A percentile compares a stretch with the other conserved stretches of the same genome.
These are phyloP conservation scores for Zalaria sp. DNA, from an alignment of 2,329 filamentous ascomycete genomes.

Conservation along the genomic window DNA sequence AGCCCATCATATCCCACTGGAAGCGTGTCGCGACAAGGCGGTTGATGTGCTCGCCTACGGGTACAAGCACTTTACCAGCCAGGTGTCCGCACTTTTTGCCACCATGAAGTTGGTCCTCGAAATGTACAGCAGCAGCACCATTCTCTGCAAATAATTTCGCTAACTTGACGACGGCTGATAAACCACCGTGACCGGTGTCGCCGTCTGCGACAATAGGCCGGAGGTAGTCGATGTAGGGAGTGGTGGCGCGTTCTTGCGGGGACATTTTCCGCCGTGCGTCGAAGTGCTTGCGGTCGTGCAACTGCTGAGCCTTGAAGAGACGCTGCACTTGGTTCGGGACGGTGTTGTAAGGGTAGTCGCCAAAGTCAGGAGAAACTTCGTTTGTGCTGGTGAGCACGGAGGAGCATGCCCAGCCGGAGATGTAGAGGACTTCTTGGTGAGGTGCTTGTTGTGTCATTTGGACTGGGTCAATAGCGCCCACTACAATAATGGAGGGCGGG, in stretches of 20 bases:
- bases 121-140: conserved; percentile 89
- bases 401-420: conserved; percentile 96
- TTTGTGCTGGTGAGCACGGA: conserved; percentile 87
- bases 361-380: conserved; percentile 94
- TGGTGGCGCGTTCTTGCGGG: conserved; percentile 54
- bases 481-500: conserved; percentile 26
- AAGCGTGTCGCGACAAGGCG: conserved; percentile 81
- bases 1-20: conserved; percentile 97
- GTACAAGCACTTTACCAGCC: conserved; percentile 90
- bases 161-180: conserved; percentile 86
- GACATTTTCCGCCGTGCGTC: conserved; percentile 69
- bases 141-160: conserved; percentile 97
- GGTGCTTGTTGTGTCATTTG: conserved; percentile 98
- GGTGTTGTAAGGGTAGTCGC: conserved; percentile 97
- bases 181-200: conserved; percentile 86
- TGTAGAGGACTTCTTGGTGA: conserved; percentile 89
- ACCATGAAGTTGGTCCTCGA: conserved; percentile 94
- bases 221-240: conserved; percentile 82
- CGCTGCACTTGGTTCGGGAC: conserved; percentile 97
- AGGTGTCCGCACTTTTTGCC: conserved; percentile 98
- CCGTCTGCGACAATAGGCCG: conserved; percentile 92
- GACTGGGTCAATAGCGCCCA: conserved; percentile 96
- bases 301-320: conserved; percentile 87
- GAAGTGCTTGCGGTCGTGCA: conserved; percentile 95
- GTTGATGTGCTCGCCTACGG: conserved; percentile 91